Percentiles rank a stretch among this genome's conserved stretches.
phyloP scores from a whole-genome alignment of 1,284 basidiomycete genomes.

The Tylopilus orsonianus region DNA sequence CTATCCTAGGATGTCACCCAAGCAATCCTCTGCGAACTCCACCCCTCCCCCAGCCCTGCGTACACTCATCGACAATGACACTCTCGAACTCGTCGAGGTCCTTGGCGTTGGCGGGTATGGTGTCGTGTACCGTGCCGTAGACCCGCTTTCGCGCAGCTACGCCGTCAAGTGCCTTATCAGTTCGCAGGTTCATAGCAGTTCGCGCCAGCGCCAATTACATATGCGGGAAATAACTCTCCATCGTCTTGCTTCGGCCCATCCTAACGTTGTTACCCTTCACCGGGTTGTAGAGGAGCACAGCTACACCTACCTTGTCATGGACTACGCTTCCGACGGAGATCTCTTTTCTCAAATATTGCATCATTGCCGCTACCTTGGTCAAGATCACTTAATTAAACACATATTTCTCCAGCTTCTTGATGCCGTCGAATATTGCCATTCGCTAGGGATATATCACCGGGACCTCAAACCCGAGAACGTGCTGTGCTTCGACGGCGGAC shows the following conservation, averaged over 20 bases:
- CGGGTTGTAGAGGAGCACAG: conserved; percentile 78
- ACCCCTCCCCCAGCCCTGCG: conserved; percentile 67
- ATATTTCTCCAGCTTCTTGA: conserved; percentile 93
- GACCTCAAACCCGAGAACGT: conserved; percentile 99
- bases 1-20: conserved; percentile 36
- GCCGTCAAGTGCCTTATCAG: conserved; percentile 91
- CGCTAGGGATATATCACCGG: conserved; percentile 91
- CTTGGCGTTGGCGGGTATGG: conserved; percentile 96
- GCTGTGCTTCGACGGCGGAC: conserved; percentile 81
- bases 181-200: conserved; percentile 48
- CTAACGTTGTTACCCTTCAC: conserved; percentile 90
- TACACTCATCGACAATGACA: conserved; percentile 77
- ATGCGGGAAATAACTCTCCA: conserved; percentile 83
- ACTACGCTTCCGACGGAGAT: conserved; percentile 85
- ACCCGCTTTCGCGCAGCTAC: conserved; percentile 57
- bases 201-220: conserved; percentile 71
- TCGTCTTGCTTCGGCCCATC: conserved; percentile 82
- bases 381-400: conserved; percentile 80
- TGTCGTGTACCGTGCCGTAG: conserved; percentile 90
- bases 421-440: conserved; percentile 88
- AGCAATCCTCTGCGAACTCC: conserved; percentile 49
- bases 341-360: conserved; percentile 86
- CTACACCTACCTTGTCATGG: conserved; percentile 73
- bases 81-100: conserved; percentile 85
- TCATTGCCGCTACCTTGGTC: conserved; percentile 70